A percentile compares a stretch with the other conserved stretches of the same genome.
Conservation (phyloP, 768 basidiomycete genomes). For the Roridomyces roridus region DNA sequence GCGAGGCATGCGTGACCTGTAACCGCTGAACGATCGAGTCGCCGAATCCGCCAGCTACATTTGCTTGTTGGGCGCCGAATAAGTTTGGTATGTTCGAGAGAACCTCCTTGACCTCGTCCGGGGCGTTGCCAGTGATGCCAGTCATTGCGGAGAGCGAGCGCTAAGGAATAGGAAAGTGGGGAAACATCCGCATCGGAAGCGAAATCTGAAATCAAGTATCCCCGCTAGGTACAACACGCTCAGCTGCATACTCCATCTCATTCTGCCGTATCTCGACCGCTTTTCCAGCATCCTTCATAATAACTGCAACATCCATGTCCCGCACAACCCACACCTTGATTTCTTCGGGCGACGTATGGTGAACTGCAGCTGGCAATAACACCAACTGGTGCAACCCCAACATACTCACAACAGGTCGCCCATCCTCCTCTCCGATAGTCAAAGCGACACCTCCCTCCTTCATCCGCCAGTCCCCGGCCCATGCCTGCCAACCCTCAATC, state of each 20-base stretch:
- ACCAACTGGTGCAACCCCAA: not conserved
- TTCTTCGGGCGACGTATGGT: not conserved
- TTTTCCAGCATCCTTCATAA: constrained; percentile 8
- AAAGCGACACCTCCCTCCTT: not conserved
- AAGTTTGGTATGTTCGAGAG: no score
- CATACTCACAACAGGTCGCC: not conserved
- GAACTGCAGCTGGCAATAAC: constrained; percentile 8
- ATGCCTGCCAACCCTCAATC: constrained; percentile 12
- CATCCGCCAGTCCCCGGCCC: constrained; percentile 10
- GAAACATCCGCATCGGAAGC: no score
- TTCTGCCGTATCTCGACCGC: constrained; percentile 19
- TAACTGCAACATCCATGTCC: constrained; percentile 8
- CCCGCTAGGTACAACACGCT: no score
- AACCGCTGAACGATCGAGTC: constrained; percentile 30
- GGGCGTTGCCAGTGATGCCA: no score
- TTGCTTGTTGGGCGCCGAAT: no score
- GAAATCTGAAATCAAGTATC: no score
- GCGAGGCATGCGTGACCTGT: constrained; percentile 46
- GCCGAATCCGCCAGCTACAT: not conserved
- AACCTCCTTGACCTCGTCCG: no score
- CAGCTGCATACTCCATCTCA: not conserved
- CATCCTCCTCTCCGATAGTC: not conserved
- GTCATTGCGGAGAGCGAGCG: no score
- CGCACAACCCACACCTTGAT: constrained; percentile 8
- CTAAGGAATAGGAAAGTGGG: no score